Evolutionary conservation across 2,329 filamentous ascomycete genomes (phyloP).

Genomic region (Ploettnerulaceae sp.): DNA sequence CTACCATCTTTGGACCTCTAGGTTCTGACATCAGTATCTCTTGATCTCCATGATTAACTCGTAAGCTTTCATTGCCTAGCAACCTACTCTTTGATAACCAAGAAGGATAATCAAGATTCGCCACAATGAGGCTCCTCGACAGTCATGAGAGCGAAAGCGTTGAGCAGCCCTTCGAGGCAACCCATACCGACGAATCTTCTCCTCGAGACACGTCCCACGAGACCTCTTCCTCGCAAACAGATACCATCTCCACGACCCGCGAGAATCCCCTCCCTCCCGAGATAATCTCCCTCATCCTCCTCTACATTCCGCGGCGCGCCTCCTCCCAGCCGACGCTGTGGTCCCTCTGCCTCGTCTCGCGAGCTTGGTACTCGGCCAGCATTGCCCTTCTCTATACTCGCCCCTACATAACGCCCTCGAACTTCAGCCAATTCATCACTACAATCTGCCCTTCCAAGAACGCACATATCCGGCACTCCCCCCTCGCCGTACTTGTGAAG

Average conservation of each 20-base stretch:
- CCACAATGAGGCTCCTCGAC: too few relatives aligned
- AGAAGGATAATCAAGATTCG: too few relatives aligned
- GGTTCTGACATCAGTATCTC: too few relatives aligned
- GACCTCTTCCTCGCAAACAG: too few relatives aligned
- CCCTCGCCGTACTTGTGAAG: conserved; percentile 29
- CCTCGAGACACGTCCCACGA: conserved; percentile 5
- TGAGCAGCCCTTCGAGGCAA: too few relatives aligned
- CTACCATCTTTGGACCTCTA: too few relatives aligned
- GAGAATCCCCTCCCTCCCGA: conserved; percentile 32
- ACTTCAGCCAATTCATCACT: conserved; percentile 31
- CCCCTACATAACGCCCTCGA: conserved; percentile 29
- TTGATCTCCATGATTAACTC: too few relatives aligned
- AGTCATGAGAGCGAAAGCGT: too few relatives aligned
- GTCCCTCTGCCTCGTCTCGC: conserved; percentile 31
- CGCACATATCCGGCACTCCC: conserved; percentile 32
- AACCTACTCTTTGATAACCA: too few relatives aligned
- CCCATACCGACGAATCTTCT: neutral
- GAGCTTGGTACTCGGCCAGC: conserved; percentile 30
- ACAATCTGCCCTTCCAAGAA: conserved; percentile 36
- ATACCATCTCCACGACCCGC: too few relatives aligned
- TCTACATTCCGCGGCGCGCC: conserved; percentile 25
- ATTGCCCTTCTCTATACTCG: conserved; percentile 28
- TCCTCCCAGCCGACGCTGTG: conserved; percentile 26
- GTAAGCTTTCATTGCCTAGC: too few relatives aligned
- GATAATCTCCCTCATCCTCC: conserved; percentile 32